Percentiles rank a stretch among this genome's conserved stretches.
These are phyloP conservation scores for Talaromyces sp. DNA, from an alignment of 2,329 filamentous ascomycete genomes.

Conservation along the genomic window DNA sequence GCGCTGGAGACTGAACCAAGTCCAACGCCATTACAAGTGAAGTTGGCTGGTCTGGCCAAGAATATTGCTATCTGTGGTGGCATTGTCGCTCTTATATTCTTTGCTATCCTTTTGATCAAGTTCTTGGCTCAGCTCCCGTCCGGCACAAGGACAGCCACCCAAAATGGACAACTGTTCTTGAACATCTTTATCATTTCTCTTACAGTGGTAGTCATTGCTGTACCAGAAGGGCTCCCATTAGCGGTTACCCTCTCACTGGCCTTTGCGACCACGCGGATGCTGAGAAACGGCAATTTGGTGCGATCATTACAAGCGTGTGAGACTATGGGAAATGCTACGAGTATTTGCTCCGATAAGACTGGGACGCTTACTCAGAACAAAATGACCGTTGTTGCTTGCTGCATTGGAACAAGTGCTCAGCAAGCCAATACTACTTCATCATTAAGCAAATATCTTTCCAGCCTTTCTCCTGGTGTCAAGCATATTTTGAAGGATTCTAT, in stretches of 20 bases:
- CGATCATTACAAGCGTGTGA: constrained; percentile 74
- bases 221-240: constrained; percentile 72
- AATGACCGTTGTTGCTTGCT: constrained; percentile 71
- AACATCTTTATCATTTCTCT: constrained; percentile 75
- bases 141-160: constrained; percentile 55
- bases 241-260: constrained; percentile 75
- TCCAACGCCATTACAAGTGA: constrained; percentile 72
- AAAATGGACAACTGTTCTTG: constrained; percentile 75
- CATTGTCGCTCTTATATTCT: constrained; percentile 67
- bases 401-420: constrained; percentile 35
- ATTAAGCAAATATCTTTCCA: no score
- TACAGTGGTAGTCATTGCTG: constrained; percentile 75
- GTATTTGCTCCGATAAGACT: constrained; percentile 78
- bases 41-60: constrained; percentile 70
- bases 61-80: constrained; percentile 55
- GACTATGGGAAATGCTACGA: constrained; percentile 77
- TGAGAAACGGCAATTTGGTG: constrained; percentile 74
- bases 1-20: constrained; percentile 70
- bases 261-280: constrained; percentile 73
- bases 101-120: constrained; percentile 80
- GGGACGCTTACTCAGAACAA: constrained; percentile 72
- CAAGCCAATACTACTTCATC: no score
- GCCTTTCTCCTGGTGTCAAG: no score
- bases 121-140: constrained; percentile 68
- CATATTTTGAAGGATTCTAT: no score